Conservation (phyloP, 169 alveolate species). For the Pseudocohnilembus persalinus region DNA sequence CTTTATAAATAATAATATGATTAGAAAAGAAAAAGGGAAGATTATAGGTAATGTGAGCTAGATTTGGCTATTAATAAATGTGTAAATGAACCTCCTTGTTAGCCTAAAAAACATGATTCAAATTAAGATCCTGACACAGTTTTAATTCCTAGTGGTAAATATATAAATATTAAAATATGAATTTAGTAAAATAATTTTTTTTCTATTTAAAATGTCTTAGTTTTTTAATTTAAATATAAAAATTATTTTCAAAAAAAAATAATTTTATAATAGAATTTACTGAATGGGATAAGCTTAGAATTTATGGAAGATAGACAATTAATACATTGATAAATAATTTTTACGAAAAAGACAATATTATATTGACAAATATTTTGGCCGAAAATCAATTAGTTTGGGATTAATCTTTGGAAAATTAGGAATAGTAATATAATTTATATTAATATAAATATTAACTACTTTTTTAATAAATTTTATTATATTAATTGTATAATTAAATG, state of each 20-base stretch:
- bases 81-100: background rate
- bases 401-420: background rate
- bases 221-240: too few species aligned
- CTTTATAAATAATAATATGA: too few species aligned
- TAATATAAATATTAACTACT: too few species aligned
- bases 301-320: background rate
- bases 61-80: background rate
- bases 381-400: background rate
- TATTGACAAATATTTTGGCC: background rate
- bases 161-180: too few species aligned
- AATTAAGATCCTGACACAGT: background rate
- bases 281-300: background rate
- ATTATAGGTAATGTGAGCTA: too few species aligned
- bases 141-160: background rate
- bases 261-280: background rate
- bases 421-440: background rate
- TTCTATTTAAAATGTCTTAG: too few species aligned
- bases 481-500: too few species aligned
- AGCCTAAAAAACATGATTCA: background rate
- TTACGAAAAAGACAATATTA: background rate
- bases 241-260: too few species aligned
- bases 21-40: background rate
- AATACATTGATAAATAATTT: background rate
- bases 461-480: too few species aligned
- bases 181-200: too few species aligned